Base-by-base conservation (phyloP, 1,284 basidiomycete species). In the Leucoagaricus sp. region DNA sequence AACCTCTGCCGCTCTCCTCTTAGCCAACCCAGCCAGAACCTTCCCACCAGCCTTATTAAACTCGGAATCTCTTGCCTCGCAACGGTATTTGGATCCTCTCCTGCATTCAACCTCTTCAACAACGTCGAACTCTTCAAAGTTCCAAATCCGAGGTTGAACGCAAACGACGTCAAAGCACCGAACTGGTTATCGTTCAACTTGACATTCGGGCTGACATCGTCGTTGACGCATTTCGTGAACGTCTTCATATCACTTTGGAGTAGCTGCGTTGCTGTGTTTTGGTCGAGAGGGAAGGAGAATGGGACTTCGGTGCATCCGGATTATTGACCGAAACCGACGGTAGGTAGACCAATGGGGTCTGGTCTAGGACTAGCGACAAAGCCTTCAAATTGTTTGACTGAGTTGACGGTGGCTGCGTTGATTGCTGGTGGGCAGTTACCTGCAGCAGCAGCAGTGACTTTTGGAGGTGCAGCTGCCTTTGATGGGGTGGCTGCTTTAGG, bases 91-190 rank as follows among this genome's bases (percentile, higher is more conserved):
- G 69, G 69, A 42, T 70, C 64, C 61, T 72, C 67, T 13, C 69
- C 70, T 2, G 59, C 62, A 49, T 74, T 74, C 61, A 74, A 56
- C 36, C 69, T 58, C 60, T 64, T 69, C 54, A 71, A 47, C 58
- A 74, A 57, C 7, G 70, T 71, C 40, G 67, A 71, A 8, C 54
- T 61, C 54, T 67, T 50, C 17, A 72, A 61, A 21, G 62, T 67
- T 29, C 61, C 64, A 53, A 71, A 73, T n/a, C 72, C 72, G 8
- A 71, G 58, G 58, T 74, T 72, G 62, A 71, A 72, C 50, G 70
- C 59, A 50, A 67, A 74, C 12, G 66, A 61, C 8, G 66, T 66
- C 25, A 72, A 57, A 9, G 72, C 71, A 31, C 70, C 72, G 56
- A 70, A 66, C 56, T 74, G 72, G 63, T 73, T 73, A 48, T 70